Percentiles rank a stretch among this genome's conserved stretches.
phyloP scores from a whole-genome alignment of 2,329 filamentous ascomycete species.

The Cordyceps cicadae region DNA sequence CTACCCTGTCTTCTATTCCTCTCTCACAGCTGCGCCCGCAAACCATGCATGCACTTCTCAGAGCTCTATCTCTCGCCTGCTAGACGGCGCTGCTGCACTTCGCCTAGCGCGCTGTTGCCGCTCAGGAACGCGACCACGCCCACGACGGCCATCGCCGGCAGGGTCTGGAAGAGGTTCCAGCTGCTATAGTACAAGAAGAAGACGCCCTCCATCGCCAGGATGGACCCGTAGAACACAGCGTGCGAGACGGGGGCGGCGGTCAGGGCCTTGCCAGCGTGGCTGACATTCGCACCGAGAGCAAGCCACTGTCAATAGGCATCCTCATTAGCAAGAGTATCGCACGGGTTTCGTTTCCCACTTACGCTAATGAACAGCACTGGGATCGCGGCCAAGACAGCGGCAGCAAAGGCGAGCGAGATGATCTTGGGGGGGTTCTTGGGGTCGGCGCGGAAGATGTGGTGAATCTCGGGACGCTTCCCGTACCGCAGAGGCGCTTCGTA shows the following conservation, averaged over 20 bases:
- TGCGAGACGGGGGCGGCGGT: conserved; percentile 72
- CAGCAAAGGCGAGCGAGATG: conserved; percentile 69
- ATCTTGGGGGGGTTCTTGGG: conserved; percentile 72
- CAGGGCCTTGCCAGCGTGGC: conserved; percentile 68
- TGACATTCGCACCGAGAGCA: conserved; percentile 71
- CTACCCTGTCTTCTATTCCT: background rate
- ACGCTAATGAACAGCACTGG: conserved; percentile 65
- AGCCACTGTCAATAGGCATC: conserved; percentile 53
- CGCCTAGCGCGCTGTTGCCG: conserved; percentile 80
- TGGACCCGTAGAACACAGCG: conserved; percentile 74
- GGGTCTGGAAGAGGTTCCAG: conserved; percentile 86
- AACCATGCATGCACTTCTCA: background rate
- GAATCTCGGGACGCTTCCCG: conserved; percentile 73
- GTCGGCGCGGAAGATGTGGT: conserved; percentile 80
- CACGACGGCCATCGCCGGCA: conserved; percentile 64
- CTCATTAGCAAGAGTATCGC: background rate
- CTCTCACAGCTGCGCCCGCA: background rate
- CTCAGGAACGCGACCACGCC: conserved; percentile 70
- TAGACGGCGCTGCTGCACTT: conserved; percentile 82
- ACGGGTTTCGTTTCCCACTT: conserved; percentile 26
- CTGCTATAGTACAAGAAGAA: conserved; percentile 91
- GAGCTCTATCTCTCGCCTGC: conserved; percentile 56
- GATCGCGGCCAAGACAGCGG: conserved; percentile 63
- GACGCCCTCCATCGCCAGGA: conserved; percentile 78
- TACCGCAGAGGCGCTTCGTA: conserved; percentile 70